Evolutionary conservation across 2,329 filamentous ascomycete species (phyloP).

Genomic region (Pseudogymnoascus sp.): DNA sequence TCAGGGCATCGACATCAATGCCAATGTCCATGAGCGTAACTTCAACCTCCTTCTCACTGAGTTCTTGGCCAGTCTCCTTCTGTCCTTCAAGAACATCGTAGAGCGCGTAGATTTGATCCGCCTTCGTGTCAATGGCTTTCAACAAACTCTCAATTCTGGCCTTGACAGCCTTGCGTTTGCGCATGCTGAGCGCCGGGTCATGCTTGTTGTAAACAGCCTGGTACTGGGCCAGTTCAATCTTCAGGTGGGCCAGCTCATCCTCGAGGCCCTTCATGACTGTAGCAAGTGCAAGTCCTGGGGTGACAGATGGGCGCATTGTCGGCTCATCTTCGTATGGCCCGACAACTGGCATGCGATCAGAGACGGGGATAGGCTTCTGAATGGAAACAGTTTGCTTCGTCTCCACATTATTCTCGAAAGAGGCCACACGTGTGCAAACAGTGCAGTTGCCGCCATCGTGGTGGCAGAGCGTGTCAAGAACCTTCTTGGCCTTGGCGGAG

Average conservation of each 20-base stretch:
- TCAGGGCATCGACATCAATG: conserved; percentile 5
- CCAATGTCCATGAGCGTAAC: conserved; percentile 50
- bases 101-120: conserved; percentile 71
- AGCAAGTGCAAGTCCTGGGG: conserved; percentile 45
- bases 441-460: conserved; percentile 50
- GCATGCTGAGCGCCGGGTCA: conserved; percentile 57
- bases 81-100: conserved; percentile 80
- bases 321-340: conserved; percentile 38
- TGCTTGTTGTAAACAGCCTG: conserved; percentile 55
- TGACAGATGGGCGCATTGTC: conserved; percentile 47
- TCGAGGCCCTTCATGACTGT: conserved; percentile 75
- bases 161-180: conserved; percentile 53
- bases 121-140: conserved; percentile 60
- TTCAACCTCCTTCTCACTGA: conserved; percentile 55
- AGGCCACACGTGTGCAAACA: conserved; percentile 46
- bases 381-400: conserved; percentile 50
- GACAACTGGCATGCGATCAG: conserved; percentile 44
- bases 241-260: conserved; percentile 71
- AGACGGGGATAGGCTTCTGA: conserved; percentile 57
- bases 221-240: conserved; percentile 55
- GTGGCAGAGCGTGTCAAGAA: conserved; percentile 44
- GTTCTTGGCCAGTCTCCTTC: conserved; percentile 54
- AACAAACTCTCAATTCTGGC: conserved; percentile 53
- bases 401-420: conserved; percentile 28
- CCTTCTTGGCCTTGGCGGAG: conserved; percentile 42